Conservation (phyloP, 768 basidiomycete genomes). For the Mycena venus region DNA sequence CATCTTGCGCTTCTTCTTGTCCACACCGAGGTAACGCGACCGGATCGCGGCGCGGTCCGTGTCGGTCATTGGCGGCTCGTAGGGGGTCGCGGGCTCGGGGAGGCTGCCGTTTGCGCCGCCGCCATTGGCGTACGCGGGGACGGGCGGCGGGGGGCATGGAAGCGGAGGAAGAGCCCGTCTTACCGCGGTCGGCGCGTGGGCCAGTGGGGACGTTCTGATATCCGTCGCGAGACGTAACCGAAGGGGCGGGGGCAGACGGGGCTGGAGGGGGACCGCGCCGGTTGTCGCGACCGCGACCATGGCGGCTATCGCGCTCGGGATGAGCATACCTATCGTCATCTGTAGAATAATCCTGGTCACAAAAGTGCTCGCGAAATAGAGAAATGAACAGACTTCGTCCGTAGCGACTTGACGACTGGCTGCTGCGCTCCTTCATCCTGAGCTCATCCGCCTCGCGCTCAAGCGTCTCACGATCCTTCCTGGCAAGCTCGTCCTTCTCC, state of each 20-base stretch:
- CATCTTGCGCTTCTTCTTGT: constrained; percentile 94
- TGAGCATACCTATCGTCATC: constrained; percentile 69
- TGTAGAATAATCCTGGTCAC: constrained; percentile 42
- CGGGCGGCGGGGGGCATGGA: constrained; percentile 51
- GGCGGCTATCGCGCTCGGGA: constrained; percentile 62
- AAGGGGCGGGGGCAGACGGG: constrained; percentile 38
- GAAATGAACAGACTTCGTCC: constrained; percentile 53
- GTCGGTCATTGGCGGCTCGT: constrained; percentile 80
- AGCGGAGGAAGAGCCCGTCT: constrained; percentile 46
- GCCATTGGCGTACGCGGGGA: constrained; percentile 17
- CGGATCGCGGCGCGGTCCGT: constrained; percentile 87
- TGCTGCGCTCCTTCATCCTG: constrained; percentile 63
- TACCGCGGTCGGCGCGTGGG: constrained; percentile 82
- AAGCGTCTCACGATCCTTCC: constrained; percentile 74
- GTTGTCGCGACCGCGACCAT: constrained; percentile 47
- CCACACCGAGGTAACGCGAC: constrained; percentile 94
- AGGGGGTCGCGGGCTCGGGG: constrained; percentile 52
- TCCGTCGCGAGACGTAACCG: constrained; percentile 52
- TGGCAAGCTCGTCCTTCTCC: constrained; percentile 72
- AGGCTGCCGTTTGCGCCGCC: constrained; percentile 28
- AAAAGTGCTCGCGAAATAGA: constrained; percentile 25
- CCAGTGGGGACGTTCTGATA: constrained; percentile 86
- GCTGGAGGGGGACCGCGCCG: constrained; percentile 53
- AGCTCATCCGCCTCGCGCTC: constrained; percentile 83
- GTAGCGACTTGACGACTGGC: constrained; percentile 50